These are phyloP conservation scores for Hymenoscyphus scutula DNA, from an alignment of 2,329 filamentous ascomycete species.

Conservation along the genomic window DNA sequence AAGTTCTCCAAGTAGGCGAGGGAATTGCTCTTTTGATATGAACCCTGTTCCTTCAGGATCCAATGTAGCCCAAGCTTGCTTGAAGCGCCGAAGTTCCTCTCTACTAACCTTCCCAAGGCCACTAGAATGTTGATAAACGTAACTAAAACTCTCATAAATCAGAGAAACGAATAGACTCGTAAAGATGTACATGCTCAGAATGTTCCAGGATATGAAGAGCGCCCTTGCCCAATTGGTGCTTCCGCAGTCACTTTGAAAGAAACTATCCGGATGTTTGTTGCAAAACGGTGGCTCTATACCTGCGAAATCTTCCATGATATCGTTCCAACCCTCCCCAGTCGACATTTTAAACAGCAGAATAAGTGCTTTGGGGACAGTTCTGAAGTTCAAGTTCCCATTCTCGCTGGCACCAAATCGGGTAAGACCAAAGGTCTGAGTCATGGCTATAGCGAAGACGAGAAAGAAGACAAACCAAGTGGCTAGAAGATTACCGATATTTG, in stretches of 20 bases:
- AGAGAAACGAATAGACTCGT: conserved; percentile 97
- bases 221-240: conserved; percentile 84
- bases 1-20: conserved; percentile 82
- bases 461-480: conserved; percentile 98
- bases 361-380: conserved; percentile 88
- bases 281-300: conserved; percentile 77
- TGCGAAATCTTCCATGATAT: conserved; percentile 94
- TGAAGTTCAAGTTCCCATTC: conserved; percentile 81
- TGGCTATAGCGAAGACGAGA: conserved; percentile 90
- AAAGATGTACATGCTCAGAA: conserved; percentile 99
- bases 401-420: conserved; percentile 79
- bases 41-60: conserved; percentile 90
- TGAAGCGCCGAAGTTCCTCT: conserved; percentile 94
- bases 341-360: conserved; percentile 93
- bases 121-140: conserved; percentile 95
- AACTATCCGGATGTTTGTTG: conserved; percentile 60
- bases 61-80: conserved; percentile 95
- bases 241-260: conserved; percentile 89
- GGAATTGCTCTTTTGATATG: conserved; percentile 87
- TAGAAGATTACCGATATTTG: conserved; percentile 84
- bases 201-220: conserved; percentile 96
- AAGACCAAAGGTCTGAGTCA: conserved; percentile 93
- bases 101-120: conserved; percentile 87
- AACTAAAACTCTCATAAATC: conserved; percentile 99
- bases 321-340: conserved; percentile 93